Base-by-base conservation (phyloP, 1,284 basidiomycete genomes). In the Meripilus lineatus region DNA sequence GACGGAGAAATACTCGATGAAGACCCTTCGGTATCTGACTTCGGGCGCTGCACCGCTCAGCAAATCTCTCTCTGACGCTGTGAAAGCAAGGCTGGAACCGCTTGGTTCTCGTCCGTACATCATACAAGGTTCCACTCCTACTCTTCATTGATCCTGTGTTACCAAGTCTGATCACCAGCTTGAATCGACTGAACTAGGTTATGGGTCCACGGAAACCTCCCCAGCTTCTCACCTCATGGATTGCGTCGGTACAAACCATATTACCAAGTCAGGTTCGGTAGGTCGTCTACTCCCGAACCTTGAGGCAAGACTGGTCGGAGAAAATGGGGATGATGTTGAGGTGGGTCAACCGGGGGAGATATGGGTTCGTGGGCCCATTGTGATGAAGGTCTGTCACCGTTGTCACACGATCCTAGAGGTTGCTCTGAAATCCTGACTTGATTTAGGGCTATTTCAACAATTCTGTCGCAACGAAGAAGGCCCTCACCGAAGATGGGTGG, bases 31-130 rank as follows among this genome's bases (percentile, higher is more conserved):
- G 18, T 65, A 74, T 4, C 56, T 92, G 36, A 73, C 38, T 17
- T 18, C 23, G 17, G 91, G 89, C 4, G 93, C 90, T 0, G 93
- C 93, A 1, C 91, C 92, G 1, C 71, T 93, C 6, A 80, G 84
- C 1, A 66, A 68, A 1, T 72, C 77, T 10, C 70, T 92, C n/a
- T 74, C 77, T 10, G 61, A 72, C 63, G 61, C 69, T 17, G 62
- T 76, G 1, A 58, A 58, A 37, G 59, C 62, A 7, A 63, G 72
- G 14, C 56, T 81, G n/a, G 54, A 51, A 14, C 57, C 54, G 3
- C 50, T 61, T 2, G 72, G 71, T 3, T 55, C 59, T 2, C 40
- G 59, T 13, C 52, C 55, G 15, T 24, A 38, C 22, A 53, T 75
- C 20, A 46, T 42, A 5, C 81, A 83, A 64, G 76, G 75, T 75